Base-by-base conservation (phyloP, 208 protist genomes). In the Trypanosoma lewisi region DNA sequence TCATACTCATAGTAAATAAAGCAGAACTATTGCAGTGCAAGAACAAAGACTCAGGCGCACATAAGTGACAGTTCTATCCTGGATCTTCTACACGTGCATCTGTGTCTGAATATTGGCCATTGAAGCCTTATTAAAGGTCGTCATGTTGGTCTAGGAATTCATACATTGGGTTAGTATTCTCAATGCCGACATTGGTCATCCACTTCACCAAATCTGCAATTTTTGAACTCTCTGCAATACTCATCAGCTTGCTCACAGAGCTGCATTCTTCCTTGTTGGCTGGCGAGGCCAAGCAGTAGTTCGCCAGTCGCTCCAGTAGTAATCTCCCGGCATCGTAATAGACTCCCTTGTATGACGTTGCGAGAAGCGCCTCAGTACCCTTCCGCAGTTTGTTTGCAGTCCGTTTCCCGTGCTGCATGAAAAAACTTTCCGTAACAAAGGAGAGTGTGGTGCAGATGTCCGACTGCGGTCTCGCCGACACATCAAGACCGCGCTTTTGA, bases 161-260 rank as follows among this genome's bases (percentile, higher is more conserved):
- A 62, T 93, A 94, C 84, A 94, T 93, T 9, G 88, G 91, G 51
- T 96, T 96, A 0, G 88, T 93, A 64, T 96, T 96, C 64, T 96
- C 91, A 68, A 94, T 93, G 11, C 88, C 91, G 7, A 94, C 87
- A 54, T 94, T 94, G 0, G 88, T 96, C 33, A 87, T 75, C 83
- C 85, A 95, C 25, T 69, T 66, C 21, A 69, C 75, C 54, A 93
- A 87, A 58, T 89, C 77, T 1, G 49, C 71, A 4, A 78, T 70
- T 4, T 66, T 64, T 0, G 63, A 58, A 30, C 67, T 45, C 17
- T 89, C 75, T 34, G 90, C 73, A 6, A 77, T n/a, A 23, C 65
- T 62, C 50, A 79, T 75, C 8, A 91, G 78, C 11, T 61, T 65
- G 9, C 73, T 58, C 48, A 85, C 53, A 1, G 83, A 93, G 47